phyloP scores from a whole-genome alignment of 1,284 basidiomycete genomes.

The Pseudozyma thailandica region DNA sequence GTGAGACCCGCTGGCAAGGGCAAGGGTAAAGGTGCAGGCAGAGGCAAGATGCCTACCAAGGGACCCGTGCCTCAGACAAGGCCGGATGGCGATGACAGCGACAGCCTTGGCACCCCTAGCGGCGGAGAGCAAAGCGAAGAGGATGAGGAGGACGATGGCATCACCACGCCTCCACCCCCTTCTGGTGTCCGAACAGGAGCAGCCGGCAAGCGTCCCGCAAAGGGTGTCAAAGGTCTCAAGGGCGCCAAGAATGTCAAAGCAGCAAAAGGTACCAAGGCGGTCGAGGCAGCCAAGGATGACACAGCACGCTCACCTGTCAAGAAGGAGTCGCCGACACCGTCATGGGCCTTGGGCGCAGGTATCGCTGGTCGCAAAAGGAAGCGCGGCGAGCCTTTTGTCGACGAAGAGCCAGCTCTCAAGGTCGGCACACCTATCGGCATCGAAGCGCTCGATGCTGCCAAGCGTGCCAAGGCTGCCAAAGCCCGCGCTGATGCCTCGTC shows the following conservation, averaged over 20 bases:
- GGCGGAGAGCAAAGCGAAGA: conserved; percentile 31
- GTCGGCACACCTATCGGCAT: conserved; percentile 65
- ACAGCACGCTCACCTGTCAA: conserved; percentile 72
- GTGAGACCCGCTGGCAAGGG: conserved; percentile 34
- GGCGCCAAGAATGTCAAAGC: conserved; percentile 38
- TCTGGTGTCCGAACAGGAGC: conserved; percentile 7
- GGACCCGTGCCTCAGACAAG: conserved; percentile 27
- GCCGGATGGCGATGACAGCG: conserved; percentile 34
- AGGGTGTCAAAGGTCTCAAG: conserved; percentile 48
- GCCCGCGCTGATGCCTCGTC: conserved; percentile 35
- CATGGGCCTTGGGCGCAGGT: conserved; percentile 50
- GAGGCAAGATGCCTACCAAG: conserved; percentile 46
- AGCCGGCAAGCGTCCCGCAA: conserved; percentile 70
- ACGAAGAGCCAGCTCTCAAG: conserved; percentile 53
- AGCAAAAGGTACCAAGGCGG: conserved; percentile 16
- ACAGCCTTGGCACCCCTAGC: conserved; percentile 48
- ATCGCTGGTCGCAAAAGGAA: conserved; percentile 60
- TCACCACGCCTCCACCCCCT: conserved; percentile 22
- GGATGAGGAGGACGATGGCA: conserved; percentile 31
- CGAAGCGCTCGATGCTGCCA: conserved; percentile 59
- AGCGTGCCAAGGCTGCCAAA: conserved; percentile 53
- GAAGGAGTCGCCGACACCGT: conserved; percentile 74
- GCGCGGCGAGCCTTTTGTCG: conserved; percentile 48
- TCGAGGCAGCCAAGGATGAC: conserved; percentile 63
- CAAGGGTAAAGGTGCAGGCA: conserved; percentile 40